phyloP scores from a whole-genome alignment of 2,329 filamentous ascomycete genomes.

The Penicillium griseofulvum region DNA sequence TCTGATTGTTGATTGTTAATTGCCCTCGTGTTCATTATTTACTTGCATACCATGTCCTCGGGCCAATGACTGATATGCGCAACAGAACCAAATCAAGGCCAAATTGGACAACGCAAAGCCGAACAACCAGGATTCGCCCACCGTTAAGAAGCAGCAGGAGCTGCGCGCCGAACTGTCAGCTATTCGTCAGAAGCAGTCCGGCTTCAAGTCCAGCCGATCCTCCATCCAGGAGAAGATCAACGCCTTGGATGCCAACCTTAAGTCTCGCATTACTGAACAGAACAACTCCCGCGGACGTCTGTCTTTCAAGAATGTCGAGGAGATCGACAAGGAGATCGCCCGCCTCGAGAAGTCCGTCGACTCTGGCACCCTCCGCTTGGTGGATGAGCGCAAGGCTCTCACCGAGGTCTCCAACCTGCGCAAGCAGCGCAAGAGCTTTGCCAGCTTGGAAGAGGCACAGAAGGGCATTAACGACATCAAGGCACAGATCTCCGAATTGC shows the following conservation, averaged over 20 bases:
- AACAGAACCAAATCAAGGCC: constrained; percentile 77
- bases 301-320: constrained; percentile 81
- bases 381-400: constrained; percentile 94
- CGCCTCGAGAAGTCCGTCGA: constrained; percentile 82
- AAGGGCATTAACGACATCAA: constrained; percentile 87
- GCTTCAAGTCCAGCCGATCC: constrained; percentile 77
- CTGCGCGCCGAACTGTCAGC: constrained; percentile 76
- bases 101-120: constrained; percentile 83
- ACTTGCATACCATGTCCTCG: constrained; percentile 1
- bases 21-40: constrained; percentile 4
- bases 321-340: constrained; percentile 79
- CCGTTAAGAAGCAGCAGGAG: constrained; percentile 79
- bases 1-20: not conserved
- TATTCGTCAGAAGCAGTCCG: constrained; percentile 83
- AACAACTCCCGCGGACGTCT: constrained; percentile 80
- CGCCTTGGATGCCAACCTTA: constrained; percentile 83
- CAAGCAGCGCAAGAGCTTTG: constrained; percentile 89
- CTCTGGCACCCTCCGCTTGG: constrained; percentile 85
- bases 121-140: constrained; percentile 77
- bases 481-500: constrained; percentile 81
- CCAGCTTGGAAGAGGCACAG: constrained; percentile 76
- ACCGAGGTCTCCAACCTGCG: constrained; percentile 76
- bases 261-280: constrained; percentile 79
- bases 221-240: constrained; percentile 86
- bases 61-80: constrained; percentile 39